A percentile compares a stretch with the other conserved stretches of the same genome.
phyloP scores from a whole-genome alignment of 2,329 filamentous ascomycete species.

The Lasiodiplodia sp. region DNA sequence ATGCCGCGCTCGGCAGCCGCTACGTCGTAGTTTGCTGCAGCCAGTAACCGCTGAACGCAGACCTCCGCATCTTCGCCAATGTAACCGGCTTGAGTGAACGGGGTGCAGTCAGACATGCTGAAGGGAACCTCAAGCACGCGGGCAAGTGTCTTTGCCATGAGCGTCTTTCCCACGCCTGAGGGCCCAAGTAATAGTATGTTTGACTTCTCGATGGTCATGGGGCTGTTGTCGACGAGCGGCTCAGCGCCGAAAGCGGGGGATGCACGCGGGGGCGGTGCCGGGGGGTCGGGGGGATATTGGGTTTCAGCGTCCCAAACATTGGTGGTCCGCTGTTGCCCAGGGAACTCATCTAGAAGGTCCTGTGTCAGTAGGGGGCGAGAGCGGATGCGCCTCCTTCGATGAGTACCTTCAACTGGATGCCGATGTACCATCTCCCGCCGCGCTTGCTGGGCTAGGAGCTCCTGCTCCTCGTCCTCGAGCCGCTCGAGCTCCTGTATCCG shows the following conservation, averaged over 20 bases:
- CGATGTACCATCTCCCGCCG: conserved; percentile 71
- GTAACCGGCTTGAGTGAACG: conserved; percentile 95
- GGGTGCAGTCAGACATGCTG: conserved; percentile 93
- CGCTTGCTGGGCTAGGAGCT: conserved; percentile 73
- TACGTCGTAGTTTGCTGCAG: conserved; percentile 89
- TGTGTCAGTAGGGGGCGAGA: conserved; percentile 17
- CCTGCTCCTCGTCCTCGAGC: conserved; percentile 80
- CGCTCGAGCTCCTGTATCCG: conserved; percentile 78
- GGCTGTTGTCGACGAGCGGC: conserved; percentile 61
- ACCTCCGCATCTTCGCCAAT: conserved; percentile 98
- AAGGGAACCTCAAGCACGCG: conserved; percentile 94
- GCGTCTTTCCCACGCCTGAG: conserved; percentile 94
- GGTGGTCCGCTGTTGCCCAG: conserved; percentile 65
- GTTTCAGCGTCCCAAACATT: conserved; percentile 36
- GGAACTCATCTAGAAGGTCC: conserved; percentile 63
- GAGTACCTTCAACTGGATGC: conserved; percentile 78
- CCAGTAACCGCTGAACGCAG: conserved; percentile 87
- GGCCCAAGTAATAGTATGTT: conserved; percentile 91
- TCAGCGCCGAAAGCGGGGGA: conserved; percentile 43
- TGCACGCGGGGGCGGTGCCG: conserved; percentile 36
- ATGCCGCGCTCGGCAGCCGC: conserved; percentile 88
- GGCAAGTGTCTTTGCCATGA: conserved; percentile 92
- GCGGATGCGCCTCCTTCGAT: conserved; percentile 27
- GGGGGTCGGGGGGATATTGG: conserved; percentile 34
- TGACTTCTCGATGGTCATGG: conserved; percentile 89